Conservation (phyloP, 1,139 yeast genomes). For the Suhomyces guaymorum region DNA sequence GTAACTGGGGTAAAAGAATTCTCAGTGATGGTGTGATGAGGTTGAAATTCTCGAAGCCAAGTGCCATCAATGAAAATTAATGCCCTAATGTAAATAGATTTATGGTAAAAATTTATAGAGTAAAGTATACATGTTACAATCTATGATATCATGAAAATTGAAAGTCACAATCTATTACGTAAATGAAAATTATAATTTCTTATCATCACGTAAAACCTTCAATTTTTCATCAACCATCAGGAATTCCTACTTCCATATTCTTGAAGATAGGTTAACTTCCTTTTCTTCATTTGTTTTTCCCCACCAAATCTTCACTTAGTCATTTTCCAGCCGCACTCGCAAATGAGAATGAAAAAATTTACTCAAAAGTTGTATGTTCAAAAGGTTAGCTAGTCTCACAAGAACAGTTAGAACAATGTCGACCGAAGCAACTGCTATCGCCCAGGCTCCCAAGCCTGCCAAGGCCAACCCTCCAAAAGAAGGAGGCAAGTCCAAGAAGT, state of each 20-base stretch:
- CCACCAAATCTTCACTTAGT: too few species aligned
- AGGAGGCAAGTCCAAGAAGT: slow-evolving; percentile 25
- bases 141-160: too few species aligned
- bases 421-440: slow-evolving; percentile 14
- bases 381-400: slow-evolving; percentile 12
- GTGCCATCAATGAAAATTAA: slow-evolving; percentile 20
- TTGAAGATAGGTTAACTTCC: too few species aligned
- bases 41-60: slow-evolving; percentile 37
- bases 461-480: slow-evolving; percentile 4
- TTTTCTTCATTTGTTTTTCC: too few species aligned
- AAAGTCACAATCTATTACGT: too few species aligned
- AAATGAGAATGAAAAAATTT: slow-evolving; percentile 5
- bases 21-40: slow-evolving; percentile 61
- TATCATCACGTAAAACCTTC: too few species aligned
- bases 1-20: slow-evolving; percentile 81
- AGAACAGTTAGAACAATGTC: slow-evolving; percentile 23
- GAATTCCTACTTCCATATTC: too few species aligned
- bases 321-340: slow-evolving; percentile 3
- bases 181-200: too few species aligned
- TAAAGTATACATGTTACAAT: too few species aligned
- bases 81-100: not conserved
- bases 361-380: slow-evolving; percentile 13
- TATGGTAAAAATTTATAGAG: too few species aligned
- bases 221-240: too few species aligned
- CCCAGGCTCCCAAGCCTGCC: slow-evolving; percentile 12